Evolutionary conservation across 306 rosid species (phyloP).

Genomic region (Casuarina glauca): DNA sequence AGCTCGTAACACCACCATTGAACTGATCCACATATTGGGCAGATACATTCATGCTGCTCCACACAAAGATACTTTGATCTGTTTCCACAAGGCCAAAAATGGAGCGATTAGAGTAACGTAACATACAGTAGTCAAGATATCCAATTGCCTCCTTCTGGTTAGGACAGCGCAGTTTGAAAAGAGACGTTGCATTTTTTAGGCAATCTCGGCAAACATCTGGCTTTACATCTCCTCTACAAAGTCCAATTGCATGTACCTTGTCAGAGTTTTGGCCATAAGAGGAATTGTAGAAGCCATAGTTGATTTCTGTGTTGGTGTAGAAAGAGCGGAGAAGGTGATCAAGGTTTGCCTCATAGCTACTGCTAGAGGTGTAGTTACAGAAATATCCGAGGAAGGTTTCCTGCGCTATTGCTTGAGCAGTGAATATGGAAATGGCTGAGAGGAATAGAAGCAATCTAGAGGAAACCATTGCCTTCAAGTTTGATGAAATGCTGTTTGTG

Average conservation of each 20-base stretch:
- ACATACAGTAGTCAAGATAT: no score
- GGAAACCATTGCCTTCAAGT: constrained; percentile 20
- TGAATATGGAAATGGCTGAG: not conserved
- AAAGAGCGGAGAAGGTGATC: constrained; percentile 39
- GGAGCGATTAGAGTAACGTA: no score
- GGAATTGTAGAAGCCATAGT: constrained; percentile 40
- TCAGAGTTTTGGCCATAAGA: constrained; percentile 41
- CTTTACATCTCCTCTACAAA: constrained; percentile 52
- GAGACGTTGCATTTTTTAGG: not conserved
- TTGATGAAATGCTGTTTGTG: not conserved
- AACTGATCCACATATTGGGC: no score
- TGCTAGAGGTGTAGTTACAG: constrained; percentile 42
- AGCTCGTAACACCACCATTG: no score
- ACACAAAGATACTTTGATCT: no score
- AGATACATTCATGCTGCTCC: no score
- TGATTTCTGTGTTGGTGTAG: constrained; percentile 20
- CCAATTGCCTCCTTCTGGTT: constrained; percentile 53
- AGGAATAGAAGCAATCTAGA: constrained; percentile 10
- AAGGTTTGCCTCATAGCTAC: constrained; percentile 49
- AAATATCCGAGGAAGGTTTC: not conserved
- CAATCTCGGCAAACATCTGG: not conserved
- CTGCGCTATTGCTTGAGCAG: constrained; percentile 25
- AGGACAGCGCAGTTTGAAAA: constrained; percentile 39
- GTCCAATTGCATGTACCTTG: constrained; percentile 34
- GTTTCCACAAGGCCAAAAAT: no score